Evolutionary conservation across 2,329 filamentous ascomycete genomes (phyloP).

Genomic region (Diplocarpon mali): DNA sequence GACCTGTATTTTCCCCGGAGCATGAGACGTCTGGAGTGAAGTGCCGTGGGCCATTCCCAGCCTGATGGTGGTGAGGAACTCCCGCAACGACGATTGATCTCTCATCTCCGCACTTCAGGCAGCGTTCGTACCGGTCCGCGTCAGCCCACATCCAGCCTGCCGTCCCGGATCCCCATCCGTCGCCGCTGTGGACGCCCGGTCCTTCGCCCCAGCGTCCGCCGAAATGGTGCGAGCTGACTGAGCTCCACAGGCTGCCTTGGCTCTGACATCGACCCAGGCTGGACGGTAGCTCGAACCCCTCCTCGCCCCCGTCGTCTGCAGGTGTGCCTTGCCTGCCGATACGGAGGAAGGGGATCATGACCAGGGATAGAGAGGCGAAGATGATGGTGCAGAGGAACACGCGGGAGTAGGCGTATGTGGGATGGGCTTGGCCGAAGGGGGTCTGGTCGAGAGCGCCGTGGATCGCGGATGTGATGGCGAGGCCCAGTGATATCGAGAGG

Average conservation of each 20-base stretch:
- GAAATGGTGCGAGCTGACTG: neutral
- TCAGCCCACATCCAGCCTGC: neutral
- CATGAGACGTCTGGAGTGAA: too few relatives aligned
- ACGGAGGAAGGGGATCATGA: conserved; percentile 40
- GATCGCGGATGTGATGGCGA: conserved; percentile 51
- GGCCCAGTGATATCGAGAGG: conserved; percentile 38
- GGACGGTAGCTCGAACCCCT: neutral
- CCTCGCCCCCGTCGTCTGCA: neutral
- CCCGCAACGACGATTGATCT: conserved; percentile 1
- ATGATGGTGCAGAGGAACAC: conserved; percentile 40
- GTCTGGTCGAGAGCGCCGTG: conserved; percentile 27
- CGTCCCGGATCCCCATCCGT: neutral
- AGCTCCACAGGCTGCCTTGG: neutral
- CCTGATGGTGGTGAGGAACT: neutral
- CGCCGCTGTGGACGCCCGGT: neutral
- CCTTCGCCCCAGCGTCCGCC: conserved; percentile 3
- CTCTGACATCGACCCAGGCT: neutral
- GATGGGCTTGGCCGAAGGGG: conserved; percentile 31
- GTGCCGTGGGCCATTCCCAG: too few relatives aligned
- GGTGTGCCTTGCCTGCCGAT: conserved; percentile 39
- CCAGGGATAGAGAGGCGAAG: conserved; percentile 32
- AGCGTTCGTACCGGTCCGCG: neutral
- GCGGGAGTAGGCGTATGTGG: conserved; percentile 37
- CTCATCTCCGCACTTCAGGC: conserved; percentile 1
- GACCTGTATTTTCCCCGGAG: too few relatives aligned